These are phyloP conservation scores for Oenanthe sinensis DNA, from an alignment of 129 eudicot species.

Conservation along the genomic window DNA sequence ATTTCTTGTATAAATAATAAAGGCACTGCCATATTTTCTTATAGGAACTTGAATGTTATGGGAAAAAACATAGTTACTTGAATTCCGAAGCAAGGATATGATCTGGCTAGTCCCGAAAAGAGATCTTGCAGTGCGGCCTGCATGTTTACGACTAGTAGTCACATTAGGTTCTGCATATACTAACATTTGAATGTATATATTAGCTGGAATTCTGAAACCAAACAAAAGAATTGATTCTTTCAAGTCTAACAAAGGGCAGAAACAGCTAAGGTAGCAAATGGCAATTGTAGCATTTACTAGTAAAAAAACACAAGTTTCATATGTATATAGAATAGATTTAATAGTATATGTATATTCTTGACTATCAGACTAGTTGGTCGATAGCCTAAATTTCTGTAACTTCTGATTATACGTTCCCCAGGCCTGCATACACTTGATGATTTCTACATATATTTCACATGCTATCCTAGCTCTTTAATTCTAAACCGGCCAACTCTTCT, in stretches of 20 bases:
- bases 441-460: neutral
- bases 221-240: neutral
- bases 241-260: neutral
- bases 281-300: neutral
- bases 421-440: neutral
- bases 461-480: neutral
- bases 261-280: conserved; percentile 1
- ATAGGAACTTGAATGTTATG: neutral
- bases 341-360: neutral
- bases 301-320: neutral
- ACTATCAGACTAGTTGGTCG: neutral
- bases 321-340: neutral
- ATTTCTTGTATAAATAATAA: neutral
- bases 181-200: neutral
- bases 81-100: conserved; percentile 7
- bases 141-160: neutral
- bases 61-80: neutral
- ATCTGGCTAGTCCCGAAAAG: neutral
- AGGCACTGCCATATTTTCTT: neutral
- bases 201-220: conserved; percentile 1
- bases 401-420: neutral
- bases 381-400: neutral
- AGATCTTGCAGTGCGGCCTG: neutral
- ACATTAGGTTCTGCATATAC: neutral
- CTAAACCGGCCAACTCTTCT: neutral